phyloP scores from a whole-genome alignment of 1,139 yeast genomes.

The Yamadazyma atlantica region DNA sequence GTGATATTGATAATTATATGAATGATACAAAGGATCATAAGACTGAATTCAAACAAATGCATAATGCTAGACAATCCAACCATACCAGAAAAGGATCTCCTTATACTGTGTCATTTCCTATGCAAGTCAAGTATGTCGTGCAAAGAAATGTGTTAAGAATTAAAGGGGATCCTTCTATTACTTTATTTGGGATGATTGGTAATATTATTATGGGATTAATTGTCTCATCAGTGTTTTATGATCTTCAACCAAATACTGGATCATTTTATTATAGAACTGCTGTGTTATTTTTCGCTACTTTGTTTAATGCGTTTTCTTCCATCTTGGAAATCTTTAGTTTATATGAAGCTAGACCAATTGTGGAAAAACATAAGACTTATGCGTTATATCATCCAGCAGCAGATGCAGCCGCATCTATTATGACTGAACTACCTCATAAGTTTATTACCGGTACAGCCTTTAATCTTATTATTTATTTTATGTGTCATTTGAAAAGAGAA shows the following conservation, averaged over 20 bases:
- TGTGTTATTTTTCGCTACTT: constrained; percentile 53
- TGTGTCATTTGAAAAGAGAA: constrained; percentile 51
- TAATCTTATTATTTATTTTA: constrained; percentile 52
- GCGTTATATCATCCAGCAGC: constrained; percentile 55
- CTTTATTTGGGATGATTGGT: constrained; percentile 25
- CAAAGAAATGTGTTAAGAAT: constrained; percentile 26
- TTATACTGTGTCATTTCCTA: constrained; percentile 31
- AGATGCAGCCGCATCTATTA: constrained; percentile 56
- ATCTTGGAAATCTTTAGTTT: constrained; percentile 57
- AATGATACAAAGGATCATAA: constrained; percentile 8
- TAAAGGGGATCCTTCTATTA: constrained; percentile 31
- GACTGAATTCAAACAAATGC: constrained; percentile 40
- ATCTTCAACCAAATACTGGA: constrained; percentile 43
- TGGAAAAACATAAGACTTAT: constrained; percentile 60
- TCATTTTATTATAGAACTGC: constrained; percentile 62
- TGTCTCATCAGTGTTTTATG: constrained; percentile 52
- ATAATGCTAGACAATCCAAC: constrained; percentile 31
- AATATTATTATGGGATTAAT: constrained; percentile 32
- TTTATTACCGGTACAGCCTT: constrained; percentile 42
- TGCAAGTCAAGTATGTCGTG: constrained; percentile 33
- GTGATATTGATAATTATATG: constrained; percentile 33
- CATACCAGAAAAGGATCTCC: constrained; percentile 26
- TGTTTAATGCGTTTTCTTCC: constrained; percentile 57
- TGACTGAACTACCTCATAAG: constrained; percentile 59
- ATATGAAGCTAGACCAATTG: constrained; percentile 57